These are phyloP conservation scores for Zygnema circumcarinatum DNA, from an alignment of 139 green algal species.

Conservation along the genomic window DNA sequence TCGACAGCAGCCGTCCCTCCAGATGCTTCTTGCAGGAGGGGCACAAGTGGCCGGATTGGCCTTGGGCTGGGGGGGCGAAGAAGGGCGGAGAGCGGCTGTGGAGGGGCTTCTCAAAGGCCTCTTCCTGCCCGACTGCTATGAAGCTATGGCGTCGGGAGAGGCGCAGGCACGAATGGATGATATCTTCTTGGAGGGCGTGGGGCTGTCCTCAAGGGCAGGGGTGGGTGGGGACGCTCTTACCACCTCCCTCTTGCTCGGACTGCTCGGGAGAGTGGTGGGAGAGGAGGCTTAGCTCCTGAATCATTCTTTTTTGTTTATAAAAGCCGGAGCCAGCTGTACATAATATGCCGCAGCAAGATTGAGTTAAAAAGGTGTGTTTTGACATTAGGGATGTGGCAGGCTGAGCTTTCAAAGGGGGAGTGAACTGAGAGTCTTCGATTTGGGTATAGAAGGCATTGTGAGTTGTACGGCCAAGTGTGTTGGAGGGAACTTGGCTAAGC, in stretches of 20 bases:
- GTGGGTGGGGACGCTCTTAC: background rate
- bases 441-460: no score
- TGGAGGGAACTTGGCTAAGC: no score
- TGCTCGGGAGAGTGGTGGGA: background rate
- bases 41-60: background rate
- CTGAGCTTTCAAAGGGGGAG: no score
- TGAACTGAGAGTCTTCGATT: no score
- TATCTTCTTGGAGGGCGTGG: background rate
- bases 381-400: no score
- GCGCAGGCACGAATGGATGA: slow-evolving; percentile 8
- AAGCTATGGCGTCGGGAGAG: background rate
- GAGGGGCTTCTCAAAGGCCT: background rate
- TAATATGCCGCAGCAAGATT: no score
- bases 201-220: background rate
- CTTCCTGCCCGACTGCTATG: background rate
- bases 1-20: slow-evolving; percentile 10
- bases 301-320: no score
- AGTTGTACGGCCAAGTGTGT: no score
- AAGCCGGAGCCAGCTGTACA: no score
- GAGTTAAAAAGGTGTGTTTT: no score
- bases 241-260: background rate
- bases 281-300: no score
- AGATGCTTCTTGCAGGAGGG: slow-evolving; percentile 3
- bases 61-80: background rate
- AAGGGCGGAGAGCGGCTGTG: background rate